phyloP scores from a whole-genome alignment of 352 stramenopile species.

The Albugo candida region DNA sequence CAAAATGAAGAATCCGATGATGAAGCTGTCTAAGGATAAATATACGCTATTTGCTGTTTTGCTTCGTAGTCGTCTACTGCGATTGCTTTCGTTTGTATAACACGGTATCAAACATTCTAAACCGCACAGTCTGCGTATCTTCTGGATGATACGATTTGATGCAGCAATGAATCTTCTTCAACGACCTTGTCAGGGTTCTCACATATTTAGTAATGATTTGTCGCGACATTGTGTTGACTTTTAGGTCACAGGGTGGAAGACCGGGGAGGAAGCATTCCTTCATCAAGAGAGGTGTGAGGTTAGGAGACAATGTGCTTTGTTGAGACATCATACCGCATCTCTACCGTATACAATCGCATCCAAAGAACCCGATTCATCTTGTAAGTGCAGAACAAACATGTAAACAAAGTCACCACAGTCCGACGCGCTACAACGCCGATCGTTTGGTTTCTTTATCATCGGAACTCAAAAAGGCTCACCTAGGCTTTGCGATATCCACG shows the following conservation, averaged over 20 bases:
- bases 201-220: conserved; percentile 28
- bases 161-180: conserved; percentile 25
- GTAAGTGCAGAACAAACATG: conserved; percentile 37
- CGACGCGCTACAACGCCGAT: conserved; percentile 6
- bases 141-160: conserved; percentile 43
- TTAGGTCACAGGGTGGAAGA: conserved; percentile 44
- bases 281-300: not conserved
- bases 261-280: conserved; percentile 53
- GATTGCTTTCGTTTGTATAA: conserved; percentile 9
- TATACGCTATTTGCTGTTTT: not conserved
- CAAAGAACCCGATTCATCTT: conserved; percentile 24
- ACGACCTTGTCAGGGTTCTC: conserved; percentile 11
- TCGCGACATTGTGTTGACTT: conserved; percentile 25
- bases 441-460: conserved; percentile 18
- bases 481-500: too few relatives aligned
- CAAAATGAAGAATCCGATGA: conserved; percentile 3
- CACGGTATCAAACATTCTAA: conserved; percentile 47
- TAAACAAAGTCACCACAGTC: conserved; percentile 27
- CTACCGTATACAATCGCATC: conserved; percentile 49
- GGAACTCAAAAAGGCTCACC: conserved; percentile 11
- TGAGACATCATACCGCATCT: conserved; percentile 29
- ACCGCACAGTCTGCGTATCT: conserved; percentile 19
- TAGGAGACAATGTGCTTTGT: not conserved
- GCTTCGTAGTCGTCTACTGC: too few relatives aligned
- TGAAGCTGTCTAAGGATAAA: conserved; percentile 6